These are phyloP conservation scores for Batkoa obscura DNA, from an alignment of 371 early-diverging fungal genomes.

Conservation along the genomic window DNA sequence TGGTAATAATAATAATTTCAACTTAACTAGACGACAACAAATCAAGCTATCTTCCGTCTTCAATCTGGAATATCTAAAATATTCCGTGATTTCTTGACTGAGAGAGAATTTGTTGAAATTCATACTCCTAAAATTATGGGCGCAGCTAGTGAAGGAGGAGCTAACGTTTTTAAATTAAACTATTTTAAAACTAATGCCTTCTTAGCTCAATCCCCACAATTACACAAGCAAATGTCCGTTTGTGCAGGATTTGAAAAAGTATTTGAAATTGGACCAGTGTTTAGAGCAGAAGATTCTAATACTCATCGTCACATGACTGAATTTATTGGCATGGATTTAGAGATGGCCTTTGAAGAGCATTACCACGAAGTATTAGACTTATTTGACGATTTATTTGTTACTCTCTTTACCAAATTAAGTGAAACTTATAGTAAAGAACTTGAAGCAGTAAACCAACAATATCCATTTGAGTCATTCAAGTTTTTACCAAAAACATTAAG, in stretches of 20 bases:
- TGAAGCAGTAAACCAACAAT: conserved; percentile 75
- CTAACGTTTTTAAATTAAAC: conserved; percentile 93
- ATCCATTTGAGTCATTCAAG: conserved; percentile 81
- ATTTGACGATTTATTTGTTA: conserved; percentile 44
- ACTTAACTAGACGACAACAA: conserved; percentile 59
- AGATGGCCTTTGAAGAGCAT: conserved; percentile 97
- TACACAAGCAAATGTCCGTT: conserved; percentile 99
- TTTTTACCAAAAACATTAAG: conserved; percentile 74
- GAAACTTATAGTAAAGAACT: conserved; percentile 67
- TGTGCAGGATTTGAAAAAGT: conserved; percentile 96
- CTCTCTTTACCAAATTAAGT: conserved; percentile 79
- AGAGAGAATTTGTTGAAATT: conserved; percentile 87
- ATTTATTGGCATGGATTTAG: conserved; percentile 98
- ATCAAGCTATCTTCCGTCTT: conserved; percentile 95
- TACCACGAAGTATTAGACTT: conserved; percentile 92
- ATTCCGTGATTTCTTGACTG: conserved; percentile 85
- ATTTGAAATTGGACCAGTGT: conserved; percentile 98
- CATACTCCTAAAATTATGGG: conserved; percentile 97
- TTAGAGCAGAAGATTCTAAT: conserved; percentile 98
- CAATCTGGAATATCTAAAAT: conserved; percentile 85
- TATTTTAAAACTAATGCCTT: conserved; percentile 94
- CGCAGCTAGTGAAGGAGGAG: conserved; percentile 97
- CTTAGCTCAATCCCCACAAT: conserved; percentile 98
- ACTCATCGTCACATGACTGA: conserved; percentile 99
- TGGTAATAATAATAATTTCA: background rate